Conservation (phyloP, 2,329 filamentous ascomycete genomes). For the Botryotinia narcissicola region DNA sequence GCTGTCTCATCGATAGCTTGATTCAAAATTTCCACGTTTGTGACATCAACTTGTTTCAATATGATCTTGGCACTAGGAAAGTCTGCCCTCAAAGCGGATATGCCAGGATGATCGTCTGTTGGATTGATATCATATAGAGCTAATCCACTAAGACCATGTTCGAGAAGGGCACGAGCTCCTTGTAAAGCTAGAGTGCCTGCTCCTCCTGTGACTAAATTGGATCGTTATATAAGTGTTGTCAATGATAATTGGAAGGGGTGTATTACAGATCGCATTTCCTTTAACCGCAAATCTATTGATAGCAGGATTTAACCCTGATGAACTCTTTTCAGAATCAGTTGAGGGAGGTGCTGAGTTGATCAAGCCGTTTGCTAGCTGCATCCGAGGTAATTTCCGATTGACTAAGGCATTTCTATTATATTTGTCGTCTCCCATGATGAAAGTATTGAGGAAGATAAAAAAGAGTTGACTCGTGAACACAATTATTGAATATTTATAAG, state of each 20-base stretch:
- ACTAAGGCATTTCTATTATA: conserved; percentile 13
- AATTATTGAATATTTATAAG: neutral
- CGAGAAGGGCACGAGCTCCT: conserved; percentile 60
- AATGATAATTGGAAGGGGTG: neutral
- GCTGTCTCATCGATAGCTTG: conserved; percentile 44
- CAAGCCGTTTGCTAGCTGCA: conserved; percentile 12
- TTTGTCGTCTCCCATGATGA: conserved; percentile 9
- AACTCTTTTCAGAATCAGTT: neutral
- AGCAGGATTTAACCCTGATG: neutral
- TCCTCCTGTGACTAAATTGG: conserved; percentile 55
- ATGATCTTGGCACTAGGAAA: conserved; percentile 55
- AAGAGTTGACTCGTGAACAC: neutral
- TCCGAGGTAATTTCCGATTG: conserved; percentile 15
- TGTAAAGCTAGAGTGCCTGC: conserved; percentile 61
- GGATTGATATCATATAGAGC: conserved; percentile 56
- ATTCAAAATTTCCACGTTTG: conserved; percentile 49
- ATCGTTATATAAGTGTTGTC: neutral
- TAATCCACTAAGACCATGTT: conserved; percentile 61
- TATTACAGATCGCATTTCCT: conserved; percentile 19
- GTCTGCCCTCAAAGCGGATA: conserved; percentile 48
- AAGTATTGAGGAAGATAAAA: neutral
- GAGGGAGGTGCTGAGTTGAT: neutral
- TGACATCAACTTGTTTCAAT: conserved; percentile 57
- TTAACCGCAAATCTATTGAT: conserved; percentile 9
- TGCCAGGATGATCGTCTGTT: conserved; percentile 44